phyloP scores from a whole-genome alignment of 495 filamentous ascomycete genomes.

The Letharia lupina region DNA sequence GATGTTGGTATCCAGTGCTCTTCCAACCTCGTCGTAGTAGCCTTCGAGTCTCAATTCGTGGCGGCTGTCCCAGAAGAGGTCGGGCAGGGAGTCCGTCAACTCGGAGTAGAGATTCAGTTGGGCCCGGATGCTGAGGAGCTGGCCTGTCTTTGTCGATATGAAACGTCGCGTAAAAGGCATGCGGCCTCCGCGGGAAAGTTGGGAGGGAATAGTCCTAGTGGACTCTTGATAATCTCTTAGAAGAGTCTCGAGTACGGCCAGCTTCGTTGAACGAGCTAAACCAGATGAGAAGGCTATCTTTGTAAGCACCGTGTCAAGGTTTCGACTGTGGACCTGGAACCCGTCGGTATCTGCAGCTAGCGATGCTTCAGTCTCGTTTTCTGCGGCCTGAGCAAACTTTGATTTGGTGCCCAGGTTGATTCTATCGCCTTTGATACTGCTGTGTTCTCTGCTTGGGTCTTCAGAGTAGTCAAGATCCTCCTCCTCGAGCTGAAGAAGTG shows the following conservation, averaged over 20 bases:
- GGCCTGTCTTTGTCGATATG: slow-evolving; percentile 87
- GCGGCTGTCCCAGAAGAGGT: slow-evolving; percentile 91
- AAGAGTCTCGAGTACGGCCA: slow-evolving; percentile 86
- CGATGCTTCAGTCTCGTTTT: slow-evolving; percentile 15
- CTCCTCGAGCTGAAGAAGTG: slow-evolving; percentile 65
- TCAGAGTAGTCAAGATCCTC: slow-evolving; percentile 85
- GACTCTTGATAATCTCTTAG: slow-evolving; percentile 75
- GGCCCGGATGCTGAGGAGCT: slow-evolving; percentile 81
- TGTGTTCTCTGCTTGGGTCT: slow-evolving; percentile 65
- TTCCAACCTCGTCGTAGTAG: slow-evolving; percentile 89
- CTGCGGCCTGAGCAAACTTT: neutral
- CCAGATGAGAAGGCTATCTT: slow-evolving; percentile 97
- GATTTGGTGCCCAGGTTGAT: slow-evolving; percentile 76
- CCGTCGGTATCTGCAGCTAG: slow-evolving; percentile 26
- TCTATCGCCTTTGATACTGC: slow-evolving; percentile 76
- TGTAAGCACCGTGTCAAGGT: slow-evolving; percentile 70
- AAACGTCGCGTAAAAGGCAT: slow-evolving; percentile 66
- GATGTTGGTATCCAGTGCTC: slow-evolving; percentile 83
- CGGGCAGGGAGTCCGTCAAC: slow-evolving; percentile 87
- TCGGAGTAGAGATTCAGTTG: slow-evolving; percentile 96
- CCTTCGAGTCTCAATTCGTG: slow-evolving; percentile 82
- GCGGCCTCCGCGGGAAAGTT: slow-evolving; percentile 55
- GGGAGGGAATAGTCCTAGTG: slow-evolving; percentile 68
- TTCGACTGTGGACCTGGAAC: slow-evolving; percentile 27
- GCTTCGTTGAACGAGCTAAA: slow-evolving; percentile 87